phyloP scores from a whole-genome alignment of 2,329 filamentous ascomycete species.

The Pyrenophora seminiperda region DNA sequence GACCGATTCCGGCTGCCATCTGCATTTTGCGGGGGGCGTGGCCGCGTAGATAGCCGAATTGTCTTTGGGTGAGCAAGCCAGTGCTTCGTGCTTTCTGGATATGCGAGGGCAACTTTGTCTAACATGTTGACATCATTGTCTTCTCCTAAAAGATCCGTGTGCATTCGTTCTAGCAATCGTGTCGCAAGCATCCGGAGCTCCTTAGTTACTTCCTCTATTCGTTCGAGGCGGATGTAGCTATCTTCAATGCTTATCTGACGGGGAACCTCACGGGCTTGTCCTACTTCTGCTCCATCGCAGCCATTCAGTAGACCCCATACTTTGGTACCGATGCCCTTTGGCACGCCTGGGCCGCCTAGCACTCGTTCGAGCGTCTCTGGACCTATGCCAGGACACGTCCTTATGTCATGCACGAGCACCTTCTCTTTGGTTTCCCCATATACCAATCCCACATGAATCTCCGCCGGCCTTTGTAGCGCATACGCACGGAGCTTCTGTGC shows the following conservation, averaged over 20 bases:
- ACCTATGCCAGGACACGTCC: conserved; percentile 66
- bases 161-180: conserved; percentile 79
- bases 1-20: conserved; percentile 62
- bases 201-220: conserved; percentile 64
- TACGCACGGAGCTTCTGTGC: conserved; percentile 69
- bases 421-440: conserved; percentile 59
- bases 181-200: conserved; percentile 71
- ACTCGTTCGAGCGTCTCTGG: conserved; percentile 69
- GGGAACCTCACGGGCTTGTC: conserved; percentile 71
- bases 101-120: neutral
- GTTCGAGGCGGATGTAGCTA: conserved; percentile 76
- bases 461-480: conserved; percentile 56
- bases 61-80: conserved; percentile 86
- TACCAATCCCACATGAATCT: conserved; percentile 52
- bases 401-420: conserved; percentile 69
- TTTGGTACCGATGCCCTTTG: conserved; percentile 71
- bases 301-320: conserved; percentile 83
- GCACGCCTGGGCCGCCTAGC: conserved; percentile 70
- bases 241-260: conserved; percentile 95
- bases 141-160: conserved; percentile 69
- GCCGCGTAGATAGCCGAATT: conserved; percentile 77
- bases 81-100: conserved; percentile 32
- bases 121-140: conserved; percentile 47
- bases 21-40: conserved; percentile 58
- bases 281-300: conserved; percentile 75